phyloP scores from a whole-genome alignment of 306 rosid genomes.

The Dryas alaskensis region DNA sequence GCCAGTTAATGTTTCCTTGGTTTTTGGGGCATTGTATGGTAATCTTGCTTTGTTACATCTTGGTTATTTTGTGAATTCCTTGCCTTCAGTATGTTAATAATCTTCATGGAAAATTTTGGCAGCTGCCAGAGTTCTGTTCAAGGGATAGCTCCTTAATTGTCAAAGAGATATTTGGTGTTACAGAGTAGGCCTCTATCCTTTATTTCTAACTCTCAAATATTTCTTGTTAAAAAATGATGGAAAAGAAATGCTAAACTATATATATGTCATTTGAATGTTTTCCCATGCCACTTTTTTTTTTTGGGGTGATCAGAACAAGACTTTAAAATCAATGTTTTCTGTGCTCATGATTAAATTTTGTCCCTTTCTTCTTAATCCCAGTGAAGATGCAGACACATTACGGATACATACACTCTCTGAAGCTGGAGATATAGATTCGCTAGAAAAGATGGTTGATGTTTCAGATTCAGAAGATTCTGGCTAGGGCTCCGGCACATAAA shows the following conservation, averaged over 20 bases:
- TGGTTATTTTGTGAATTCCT: conserved; percentile 9
- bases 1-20: background rate
- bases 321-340: conserved; percentile 4
- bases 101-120: conserved; percentile 28
- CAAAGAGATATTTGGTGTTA: conserved; percentile 91
- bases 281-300: background rate
- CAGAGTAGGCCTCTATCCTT: conserved; percentile 67
- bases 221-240: background rate
- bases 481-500: conserved; percentile 17
- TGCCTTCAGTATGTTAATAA: conserved; percentile 20
- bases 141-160: conserved; percentile 74
- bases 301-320: conserved; percentile 2
- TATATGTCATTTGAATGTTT: background rate
- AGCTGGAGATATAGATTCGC: conserved; percentile 69
- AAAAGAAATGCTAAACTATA: conserved; percentile 5
- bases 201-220: conserved; percentile 6
- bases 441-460: conserved; percentile 71
- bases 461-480: conserved; percentile 61
- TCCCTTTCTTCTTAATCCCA: conserved; percentile 33
- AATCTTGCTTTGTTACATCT: background rate
- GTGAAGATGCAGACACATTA: conserved; percentile 81
- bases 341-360: conserved; percentile 10
- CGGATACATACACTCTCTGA: conserved; percentile 76
- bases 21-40: background rate
- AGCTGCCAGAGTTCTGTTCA: conserved; percentile 89